Percentiles rank a stretch among this genome's conserved stretches.
phyloP scores from a whole-genome alignment of 345 rosid genomes.

The Eucalyptus tenuipes region DNA sequence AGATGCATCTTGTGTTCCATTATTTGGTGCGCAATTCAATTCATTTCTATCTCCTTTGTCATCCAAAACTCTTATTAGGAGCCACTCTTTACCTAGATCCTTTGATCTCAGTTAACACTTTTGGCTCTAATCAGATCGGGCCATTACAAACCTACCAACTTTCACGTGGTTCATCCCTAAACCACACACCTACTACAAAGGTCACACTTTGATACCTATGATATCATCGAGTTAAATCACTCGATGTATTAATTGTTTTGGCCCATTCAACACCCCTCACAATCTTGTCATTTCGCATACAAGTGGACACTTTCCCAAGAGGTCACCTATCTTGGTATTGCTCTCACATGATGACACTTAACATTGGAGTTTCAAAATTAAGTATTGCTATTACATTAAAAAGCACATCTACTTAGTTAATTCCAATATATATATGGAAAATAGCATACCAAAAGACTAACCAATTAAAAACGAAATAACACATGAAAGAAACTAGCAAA shows the following conservation, averaged over 20 bases:
- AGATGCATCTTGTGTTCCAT: not conserved
- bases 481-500: not conserved
- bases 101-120: rapidly evolving
- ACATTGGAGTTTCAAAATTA: too few species aligned
- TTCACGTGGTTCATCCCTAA: not conserved
- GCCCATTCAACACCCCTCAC: too few species aligned
- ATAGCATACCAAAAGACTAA: not conserved
- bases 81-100: rapidly evolving
- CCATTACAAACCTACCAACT: too few species aligned
- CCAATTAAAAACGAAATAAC: not conserved
- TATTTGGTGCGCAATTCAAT: rapidly evolving
- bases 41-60: rapidly evolving
- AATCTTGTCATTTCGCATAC: rapidly evolving
- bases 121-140: rapidly evolving
- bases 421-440: rapidly evolving
- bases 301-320: too few species aligned
- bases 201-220: rapidly evolving
- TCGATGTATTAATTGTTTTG: too few species aligned
- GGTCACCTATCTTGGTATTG: too few species aligned
- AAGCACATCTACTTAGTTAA: too few species aligned
- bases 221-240: not conserved
- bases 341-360: too few species aligned
- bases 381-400: too few species aligned
- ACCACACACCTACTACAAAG: rapidly evolving
- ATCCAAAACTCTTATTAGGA: rapidly evolving